phyloP scores from a whole-genome alignment of 2,329 filamentous ascomycete species.

The Trichoderma sp. region DNA sequence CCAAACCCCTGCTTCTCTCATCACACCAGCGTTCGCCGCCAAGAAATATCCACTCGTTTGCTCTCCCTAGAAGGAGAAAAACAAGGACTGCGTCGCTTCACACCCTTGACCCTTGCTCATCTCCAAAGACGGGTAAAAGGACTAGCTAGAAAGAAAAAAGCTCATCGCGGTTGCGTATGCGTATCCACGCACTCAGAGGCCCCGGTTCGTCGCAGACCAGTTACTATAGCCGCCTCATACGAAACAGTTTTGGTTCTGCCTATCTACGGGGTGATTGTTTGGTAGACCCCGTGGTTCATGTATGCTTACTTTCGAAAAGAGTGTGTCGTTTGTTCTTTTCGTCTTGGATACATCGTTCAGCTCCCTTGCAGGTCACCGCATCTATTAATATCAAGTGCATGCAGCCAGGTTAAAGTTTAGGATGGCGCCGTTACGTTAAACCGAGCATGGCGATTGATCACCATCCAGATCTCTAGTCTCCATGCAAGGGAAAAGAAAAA shows the following conservation, averaged over 20 bases:
- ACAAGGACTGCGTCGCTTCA: constrained; percentile 9
- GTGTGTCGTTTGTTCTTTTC: background rate
- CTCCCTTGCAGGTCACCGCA: background rate
- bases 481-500: background rate
- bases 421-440: background rate
- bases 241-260: background rate
- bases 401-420: background rate
- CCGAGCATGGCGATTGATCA: background rate
- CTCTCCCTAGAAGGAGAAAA: background rate
- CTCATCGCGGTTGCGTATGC: background rate
- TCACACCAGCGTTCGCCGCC: background rate
- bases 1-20: constrained; percentile 16
- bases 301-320: background rate
- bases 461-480: background rate
- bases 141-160: background rate
- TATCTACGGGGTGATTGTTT: background rate
- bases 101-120: background rate
- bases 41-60: constrained; percentile 2
- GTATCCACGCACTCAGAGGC: background rate
- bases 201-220: background rate
- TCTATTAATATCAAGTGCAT: background rate
- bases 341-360: background rate
- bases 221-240: background rate
- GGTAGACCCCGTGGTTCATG: background rate
- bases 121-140: background rate